A percentile compares a stretch with the other conserved stretches of the same genome.
These are phyloP conservation scores for Exophiala calicioides DNA, from an alignment of 2,329 filamentous ascomycete genomes.

Conservation along the genomic window DNA sequence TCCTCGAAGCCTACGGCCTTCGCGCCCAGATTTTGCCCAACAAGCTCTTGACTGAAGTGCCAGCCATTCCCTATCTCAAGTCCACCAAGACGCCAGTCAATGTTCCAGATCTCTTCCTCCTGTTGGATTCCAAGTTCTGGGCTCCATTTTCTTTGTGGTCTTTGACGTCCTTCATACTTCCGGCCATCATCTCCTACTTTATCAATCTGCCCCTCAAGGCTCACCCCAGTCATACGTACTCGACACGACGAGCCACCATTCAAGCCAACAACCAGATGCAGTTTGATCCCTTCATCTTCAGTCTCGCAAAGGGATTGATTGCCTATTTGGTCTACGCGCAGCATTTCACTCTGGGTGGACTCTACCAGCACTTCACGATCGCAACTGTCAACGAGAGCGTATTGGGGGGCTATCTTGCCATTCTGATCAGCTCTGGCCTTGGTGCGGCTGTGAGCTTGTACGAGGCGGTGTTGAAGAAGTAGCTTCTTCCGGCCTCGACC, in stretches of 20 bases:
- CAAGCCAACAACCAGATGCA: conserved; percentile 25
- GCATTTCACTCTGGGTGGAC: conserved; percentile 40
- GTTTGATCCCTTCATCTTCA: conserved; percentile 87
- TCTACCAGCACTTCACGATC: conserved; percentile 41
- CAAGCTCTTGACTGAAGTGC: conserved; percentile 69
- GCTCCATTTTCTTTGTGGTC: conserved; percentile 75
- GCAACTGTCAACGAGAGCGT: conserved; percentile 41
- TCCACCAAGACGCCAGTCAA: conserved; percentile 63
- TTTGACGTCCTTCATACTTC: conserved; percentile 69
- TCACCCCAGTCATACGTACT: conserved; percentile 32
- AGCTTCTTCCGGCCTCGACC: conserved; percentile 15
- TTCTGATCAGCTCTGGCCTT: conserved; percentile 45
- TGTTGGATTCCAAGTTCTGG: conserved; percentile 77
- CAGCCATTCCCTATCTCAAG: conserved; percentile 58
- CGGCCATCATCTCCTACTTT: conserved; percentile 76
- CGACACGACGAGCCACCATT: conserved; percentile 40
- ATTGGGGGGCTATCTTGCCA: conserved; percentile 41
- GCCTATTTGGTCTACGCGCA: conserved; percentile 77
- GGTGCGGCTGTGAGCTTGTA: conserved; percentile 47
- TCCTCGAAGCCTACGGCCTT: conserved; percentile 71
- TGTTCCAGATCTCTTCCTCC: conserved; percentile 78
- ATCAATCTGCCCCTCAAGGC: conserved; percentile 74
- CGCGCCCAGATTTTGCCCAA: conserved; percentile 70
- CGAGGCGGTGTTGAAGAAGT: conserved; percentile 49
- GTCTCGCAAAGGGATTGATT: conserved; percentile 79